Base-by-base conservation (phyloP, 139 green algal species). In the Coccomyxa sp. region DNA sequence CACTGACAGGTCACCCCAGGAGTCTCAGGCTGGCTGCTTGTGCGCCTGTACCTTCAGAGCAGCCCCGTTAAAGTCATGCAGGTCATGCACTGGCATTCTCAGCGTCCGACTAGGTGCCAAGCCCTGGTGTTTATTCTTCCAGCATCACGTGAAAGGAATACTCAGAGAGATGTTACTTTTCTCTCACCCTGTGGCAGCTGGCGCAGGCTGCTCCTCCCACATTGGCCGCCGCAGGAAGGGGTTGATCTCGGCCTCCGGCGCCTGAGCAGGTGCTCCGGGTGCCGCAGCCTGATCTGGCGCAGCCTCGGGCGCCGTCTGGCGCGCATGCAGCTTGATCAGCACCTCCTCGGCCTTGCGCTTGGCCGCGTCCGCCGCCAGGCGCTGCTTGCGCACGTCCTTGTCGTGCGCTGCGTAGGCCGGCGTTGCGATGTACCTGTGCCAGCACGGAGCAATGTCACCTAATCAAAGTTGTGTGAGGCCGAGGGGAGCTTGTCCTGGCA, bases 261-360 rank as follows among this genome's bases (percentile, higher is more conserved):
- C 44, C 10, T 31, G 50, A 64, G 50, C 50, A 1, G 70, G 58
- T 8, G 33, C 70, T n/a, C 37, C 40, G 4, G 40, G 34, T 73
- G 37, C 58, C 4, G 27, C n/a, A n/a, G 54, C 50, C 50, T 75
- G 24, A 68, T 27, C 54, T 33, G 54, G n/a, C n/a, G 31, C 68
- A 10, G n/a, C 37, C 1, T 16, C 50, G n/a, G 72, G 71, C 16
- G 68, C 68, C 0, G 54, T 38, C 64, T 82, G 69, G 29, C 73
- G 78, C 29, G 44, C 44, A 41, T 83, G 71, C 81, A 86, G 78
- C 55, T 70, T 76, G 33, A 86, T 78, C 18, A 80, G 55, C 4
- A 81, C 74, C 27, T 78, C 78, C 70, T 86, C 81, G 2, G 83
- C 80, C 79, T 83, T 55, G 39, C 73, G 73, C 38, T 74, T 73